Evolutionary conservation across 768 basidiomycete genomes (phyloP).

Genomic region (Agaricus blazei): DNA sequence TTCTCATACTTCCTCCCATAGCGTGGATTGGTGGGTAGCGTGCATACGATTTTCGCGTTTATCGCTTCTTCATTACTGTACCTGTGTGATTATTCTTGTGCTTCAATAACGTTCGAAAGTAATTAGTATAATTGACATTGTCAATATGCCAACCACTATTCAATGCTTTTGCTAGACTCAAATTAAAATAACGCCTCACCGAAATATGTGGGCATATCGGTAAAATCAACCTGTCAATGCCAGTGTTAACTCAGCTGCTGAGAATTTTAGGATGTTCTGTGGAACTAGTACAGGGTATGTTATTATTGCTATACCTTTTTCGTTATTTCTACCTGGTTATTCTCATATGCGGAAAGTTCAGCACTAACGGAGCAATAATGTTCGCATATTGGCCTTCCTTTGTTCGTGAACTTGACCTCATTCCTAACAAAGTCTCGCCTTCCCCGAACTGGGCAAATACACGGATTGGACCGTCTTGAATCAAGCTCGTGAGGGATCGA

Average conservation of each 20-base stretch:
- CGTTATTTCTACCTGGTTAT: neutral
- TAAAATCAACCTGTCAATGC: conserved; percentile 56
- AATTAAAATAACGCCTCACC: conserved; percentile 28
- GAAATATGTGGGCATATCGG: conserved; percentile 46
- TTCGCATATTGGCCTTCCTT: conserved; percentile 67
- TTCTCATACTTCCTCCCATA: conserved; percentile 5
- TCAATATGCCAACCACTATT: conserved; percentile 41
- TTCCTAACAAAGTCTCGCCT: conserved; percentile 44
- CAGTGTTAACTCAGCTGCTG: conserved; percentile 30
- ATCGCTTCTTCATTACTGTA: conserved; percentile 7
- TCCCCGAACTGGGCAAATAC: conserved; percentile 43
- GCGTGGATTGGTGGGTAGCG: conserved; percentile 9
- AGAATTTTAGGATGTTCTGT: conserved; percentile 67
- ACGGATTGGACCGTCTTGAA: conserved; percentile 42
- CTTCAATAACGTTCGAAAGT: neutral
- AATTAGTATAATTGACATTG: neutral
- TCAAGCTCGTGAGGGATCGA: conserved; percentile 25
- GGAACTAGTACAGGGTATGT: conserved; percentile 55
- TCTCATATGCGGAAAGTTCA: conserved; percentile 14
- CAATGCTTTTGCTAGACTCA: conserved; percentile 40
- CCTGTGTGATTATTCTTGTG: conserved; percentile 1
- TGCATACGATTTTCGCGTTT: neutral
- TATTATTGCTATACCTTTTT: neutral
- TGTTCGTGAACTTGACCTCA: conserved; percentile 51
- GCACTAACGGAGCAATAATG: conserved; percentile 47